Evolutionary conservation across 306 rosid genomes (phyloP), one percentile per base, ranked within the genome.

Genomic region (Gastrolobium villosum): DNA sequence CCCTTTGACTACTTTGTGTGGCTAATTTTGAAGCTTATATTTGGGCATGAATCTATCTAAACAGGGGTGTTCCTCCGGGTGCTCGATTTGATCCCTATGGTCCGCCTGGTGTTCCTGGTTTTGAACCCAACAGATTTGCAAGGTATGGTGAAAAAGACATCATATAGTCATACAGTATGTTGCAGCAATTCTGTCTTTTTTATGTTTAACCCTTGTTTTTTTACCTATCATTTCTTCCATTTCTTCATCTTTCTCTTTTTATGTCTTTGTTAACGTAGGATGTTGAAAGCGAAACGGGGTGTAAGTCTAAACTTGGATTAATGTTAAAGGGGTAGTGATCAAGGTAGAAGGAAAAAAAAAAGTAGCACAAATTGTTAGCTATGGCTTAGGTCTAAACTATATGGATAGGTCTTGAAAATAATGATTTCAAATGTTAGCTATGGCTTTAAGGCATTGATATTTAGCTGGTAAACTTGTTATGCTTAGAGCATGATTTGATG

Each of bases 41-140:
- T 11, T 39, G 31, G 54, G 52, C 39, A 68, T 69, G 7, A 55
- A 43, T 79, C 11, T 76, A 39, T 63, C 50, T 78, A 10, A 83
- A 85, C 84, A 91, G 98, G 81, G 93, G 87, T 56, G 86, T 88
- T 43, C 98, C 97, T 49, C 97, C 95, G 0, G 96, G 97, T 80
- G 92, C 92, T 84, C 92, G 96, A 77, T 91, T 88, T 80, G 98
- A 94, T 91, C 97, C 96, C 5, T 83, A 72, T 73, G 98, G 97
- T 34, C 98, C 97, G 43, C 93, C 98, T 59, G 95, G 86, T 46
- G 69, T 89, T 72, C 97, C 97, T 74, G 97, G 95, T 45, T 94
- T 91, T 83, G 98, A 90, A 79, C 94, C 96, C 8, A 72, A 82
- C 85, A 83, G 91, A 37, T 91, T 90, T 85, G 65, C 84, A 39